Percentiles rank a stretch among this genome's conserved stretches.
phyloP scores from a whole-genome alignment of 2,329 filamentous ascomycete genomes.

The Drechslerella coelobrocha region DNA sequence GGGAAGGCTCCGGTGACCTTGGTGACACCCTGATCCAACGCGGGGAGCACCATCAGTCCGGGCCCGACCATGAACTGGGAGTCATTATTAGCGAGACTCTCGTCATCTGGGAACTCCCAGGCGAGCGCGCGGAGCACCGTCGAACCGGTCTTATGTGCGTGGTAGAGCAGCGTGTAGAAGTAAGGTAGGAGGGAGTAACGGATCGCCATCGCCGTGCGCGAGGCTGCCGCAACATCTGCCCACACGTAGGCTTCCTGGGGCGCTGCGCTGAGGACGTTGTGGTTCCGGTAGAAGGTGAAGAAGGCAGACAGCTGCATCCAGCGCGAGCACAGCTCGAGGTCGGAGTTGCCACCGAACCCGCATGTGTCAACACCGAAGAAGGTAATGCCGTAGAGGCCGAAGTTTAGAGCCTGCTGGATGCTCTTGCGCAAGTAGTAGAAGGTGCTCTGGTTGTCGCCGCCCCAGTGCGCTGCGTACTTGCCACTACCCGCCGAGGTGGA shows the following conservation, averaged over 20 bases:
- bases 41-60: slow-evolving; percentile 71
- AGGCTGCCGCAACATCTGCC: slow-evolving; percentile 70
- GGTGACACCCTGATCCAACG: slow-evolving; percentile 68
- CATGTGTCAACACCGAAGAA: slow-evolving; percentile 77
- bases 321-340: slow-evolving; percentile 73
- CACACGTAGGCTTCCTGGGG: slow-evolving; percentile 76
- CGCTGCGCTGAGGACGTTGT: slow-evolving; percentile 69
- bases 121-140: slow-evolving; percentile 76
- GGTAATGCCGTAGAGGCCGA: slow-evolving; percentile 75
- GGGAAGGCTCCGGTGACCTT: slow-evolving; percentile 74
- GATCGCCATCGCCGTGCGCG: slow-evolving; percentile 71
- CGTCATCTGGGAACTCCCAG: slow-evolving; percentile 78
- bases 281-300: slow-evolving; percentile 80
- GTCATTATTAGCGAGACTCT: slow-evolving; percentile 70
- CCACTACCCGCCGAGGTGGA: slow-evolving; percentile 81
- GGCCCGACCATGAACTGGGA: slow-evolving; percentile 75
- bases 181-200: slow-evolving; percentile 76
- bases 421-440: slow-evolving; percentile 75
- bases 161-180: slow-evolving; percentile 75
- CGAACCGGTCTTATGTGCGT: slow-evolving; percentile 69
- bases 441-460: slow-evolving; percentile 59
- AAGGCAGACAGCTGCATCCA: slow-evolving; percentile 78
- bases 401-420: slow-evolving; percentile 78
- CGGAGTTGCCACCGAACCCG: slow-evolving; percentile 72
- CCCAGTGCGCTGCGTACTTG: slow-evolving; percentile 80